A percentile compares a stretch with the other conserved stretches of the same genome.
Conservation (phyloP, 2,329 filamentous ascomycete genomes). For the Venturiaceae sp. region DNA sequence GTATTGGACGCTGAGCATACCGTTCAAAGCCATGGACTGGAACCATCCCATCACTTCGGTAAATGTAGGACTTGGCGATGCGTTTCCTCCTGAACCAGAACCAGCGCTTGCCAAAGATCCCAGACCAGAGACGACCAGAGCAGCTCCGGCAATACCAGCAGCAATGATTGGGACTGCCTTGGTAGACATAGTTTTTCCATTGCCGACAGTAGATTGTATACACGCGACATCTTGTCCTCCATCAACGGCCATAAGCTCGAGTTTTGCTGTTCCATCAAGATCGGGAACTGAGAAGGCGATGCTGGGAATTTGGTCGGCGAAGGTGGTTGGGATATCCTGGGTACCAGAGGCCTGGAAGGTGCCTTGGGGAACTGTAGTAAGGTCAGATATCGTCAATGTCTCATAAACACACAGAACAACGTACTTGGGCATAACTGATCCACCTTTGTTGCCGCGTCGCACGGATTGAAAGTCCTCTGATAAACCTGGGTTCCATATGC, state of each 20-base stretch:
- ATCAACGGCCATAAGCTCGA: slow-evolving; percentile 59
- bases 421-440: slow-evolving; percentile 70
- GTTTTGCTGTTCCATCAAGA: slow-evolving; percentile 73
- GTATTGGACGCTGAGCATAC: slow-evolving; percentile 88
- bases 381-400: too few relatives aligned
- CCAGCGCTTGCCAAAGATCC: slow-evolving; percentile 49
- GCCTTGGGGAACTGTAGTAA: slow-evolving; percentile 64
- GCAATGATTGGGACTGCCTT: slow-evolving; percentile 75
- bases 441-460: slow-evolving; percentile 56
- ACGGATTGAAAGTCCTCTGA: slow-evolving; percentile 73
- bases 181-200: slow-evolving; percentile 73
- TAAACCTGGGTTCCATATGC: slow-evolving; percentile 83
- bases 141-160: slow-evolving; percentile 75
- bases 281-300: slow-evolving; percentile 91
- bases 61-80: slow-evolving; percentile 72
- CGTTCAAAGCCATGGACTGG: slow-evolving; percentile 88
- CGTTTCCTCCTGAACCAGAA: slow-evolving; percentile 45
- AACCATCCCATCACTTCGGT: slow-evolving; percentile 81
- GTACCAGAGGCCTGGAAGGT: slow-evolving; percentile 62
- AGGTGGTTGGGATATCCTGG: slow-evolving; percentile 62
- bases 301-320: slow-evolving; percentile 65
- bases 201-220: slow-evolving; percentile 69
- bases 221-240: slow-evolving; percentile 58
- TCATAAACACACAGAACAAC: too few relatives aligned
- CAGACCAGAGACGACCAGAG: slow-evolving; percentile 62